Conservation (phyloP, 169 alveolate species). For the Cryptosporidium parvum region DNA sequence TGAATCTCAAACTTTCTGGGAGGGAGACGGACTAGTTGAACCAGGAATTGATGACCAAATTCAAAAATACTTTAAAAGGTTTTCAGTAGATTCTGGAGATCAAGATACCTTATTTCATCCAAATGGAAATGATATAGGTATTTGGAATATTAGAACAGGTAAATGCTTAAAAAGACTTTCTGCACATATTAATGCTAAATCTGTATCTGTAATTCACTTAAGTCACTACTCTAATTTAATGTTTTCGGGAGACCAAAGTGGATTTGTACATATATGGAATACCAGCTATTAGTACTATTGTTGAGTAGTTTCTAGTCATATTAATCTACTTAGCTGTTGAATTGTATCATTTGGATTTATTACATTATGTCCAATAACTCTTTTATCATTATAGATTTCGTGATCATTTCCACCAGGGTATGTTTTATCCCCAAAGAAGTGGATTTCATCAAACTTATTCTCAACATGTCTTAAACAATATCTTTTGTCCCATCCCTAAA, state of each 20-base stretch:
- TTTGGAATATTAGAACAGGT: conserved; percentile 73
- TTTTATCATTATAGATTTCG: conserved; percentile 89
- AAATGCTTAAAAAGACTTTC: conserved; percentile 56
- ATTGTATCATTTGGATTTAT: conserved; percentile 89
- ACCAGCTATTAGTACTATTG: background rate
- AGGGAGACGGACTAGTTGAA: background rate
- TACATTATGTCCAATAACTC: conserved; percentile 93
- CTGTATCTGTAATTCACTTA: conserved; percentile 39
- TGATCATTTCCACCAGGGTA: conserved; percentile 95
- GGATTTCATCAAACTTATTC: conserved; percentile 87
- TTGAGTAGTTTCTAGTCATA: background rate
- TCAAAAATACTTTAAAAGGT: conserved; percentile 42
- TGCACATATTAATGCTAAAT: conserved; percentile 61
- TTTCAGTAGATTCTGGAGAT: conserved; percentile 11
- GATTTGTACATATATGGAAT: conserved; percentile 45
- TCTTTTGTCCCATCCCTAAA: conserved; percentile 94
- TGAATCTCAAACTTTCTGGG: conserved; percentile 59
- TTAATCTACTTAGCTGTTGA: conserved; percentile 71
- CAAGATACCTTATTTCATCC: conserved; percentile 58
- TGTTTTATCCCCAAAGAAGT: conserved; percentile 95
- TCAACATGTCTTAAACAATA: conserved; percentile 88
- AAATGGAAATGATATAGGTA: conserved; percentile 67
- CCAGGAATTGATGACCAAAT: conserved; percentile 5
- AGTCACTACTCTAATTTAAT: background rate
- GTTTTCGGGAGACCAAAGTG: conserved; percentile 66